Percentiles rank a stretch among this genome's conserved stretches.
Conservation (phyloP, 192 early-diverging fungal genomes). For the Coemansia javaensis region DNA sequence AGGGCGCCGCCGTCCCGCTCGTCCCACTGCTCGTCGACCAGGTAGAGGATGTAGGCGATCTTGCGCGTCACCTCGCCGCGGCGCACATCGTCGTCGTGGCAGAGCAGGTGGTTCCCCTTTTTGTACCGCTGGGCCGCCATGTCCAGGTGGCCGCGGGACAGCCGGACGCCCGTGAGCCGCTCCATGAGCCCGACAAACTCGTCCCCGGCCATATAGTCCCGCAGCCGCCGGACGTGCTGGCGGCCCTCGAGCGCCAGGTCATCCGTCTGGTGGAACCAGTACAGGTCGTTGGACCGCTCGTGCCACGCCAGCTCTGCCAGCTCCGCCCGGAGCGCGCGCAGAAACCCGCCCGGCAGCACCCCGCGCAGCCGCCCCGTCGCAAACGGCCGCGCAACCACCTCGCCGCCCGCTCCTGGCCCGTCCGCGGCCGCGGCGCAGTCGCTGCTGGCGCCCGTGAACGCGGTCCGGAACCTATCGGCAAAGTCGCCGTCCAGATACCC, state of each 20-base stretch:
- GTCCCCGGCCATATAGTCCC: conserved; percentile 57
- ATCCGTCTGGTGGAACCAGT: conserved; percentile 64
- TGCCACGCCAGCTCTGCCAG: conserved; percentile 29
- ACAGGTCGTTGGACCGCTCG: conserved; percentile 61
- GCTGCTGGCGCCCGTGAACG: conserved; percentile 7
- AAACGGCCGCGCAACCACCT: conserved; percentile 20
- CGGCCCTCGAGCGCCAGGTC: conserved; percentile 51
- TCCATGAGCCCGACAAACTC: conserved; percentile 60
- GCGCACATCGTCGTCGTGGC: conserved; percentile 73
- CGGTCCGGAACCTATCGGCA: conserved; percentile 6
- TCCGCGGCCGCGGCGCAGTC: not conserved
- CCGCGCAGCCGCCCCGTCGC: conserved; percentile 25
- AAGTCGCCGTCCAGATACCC: conserved; percentile 27
- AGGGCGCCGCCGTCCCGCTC: conserved; percentile 59
- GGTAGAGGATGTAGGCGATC: conserved; percentile 70
- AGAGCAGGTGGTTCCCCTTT: conserved; percentile 58
- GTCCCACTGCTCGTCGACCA: conserved; percentile 64
- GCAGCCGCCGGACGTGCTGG: conserved; percentile 47
- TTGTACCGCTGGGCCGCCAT: conserved; percentile 66
- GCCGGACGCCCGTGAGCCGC: conserved; percentile 56
- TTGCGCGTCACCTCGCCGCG: conserved; percentile 53
- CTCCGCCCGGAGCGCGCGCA: conserved; percentile 16
- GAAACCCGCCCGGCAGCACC: conserved; percentile 14
- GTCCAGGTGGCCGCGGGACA: conserved; percentile 58
- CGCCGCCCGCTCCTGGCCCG: conserved; percentile 1